Evolutionary conservation across 1,284 basidiomycete genomes (phyloP).

Genomic region (Xerocomus subilludens): DNA sequence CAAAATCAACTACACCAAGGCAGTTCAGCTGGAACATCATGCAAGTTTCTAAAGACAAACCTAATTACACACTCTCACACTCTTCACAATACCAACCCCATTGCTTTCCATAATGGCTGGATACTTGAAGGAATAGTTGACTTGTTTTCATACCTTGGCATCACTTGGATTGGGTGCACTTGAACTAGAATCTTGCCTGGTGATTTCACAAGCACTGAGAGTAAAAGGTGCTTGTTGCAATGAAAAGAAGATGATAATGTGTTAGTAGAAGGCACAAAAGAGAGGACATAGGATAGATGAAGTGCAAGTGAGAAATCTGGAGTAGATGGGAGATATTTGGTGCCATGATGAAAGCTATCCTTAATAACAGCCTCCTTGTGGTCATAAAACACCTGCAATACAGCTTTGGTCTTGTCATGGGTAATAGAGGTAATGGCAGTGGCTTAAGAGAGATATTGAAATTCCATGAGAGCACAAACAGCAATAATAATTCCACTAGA

Average conservation of each 20-base stretch:
- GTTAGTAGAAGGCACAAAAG: no score
- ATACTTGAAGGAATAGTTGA: conserved; percentile 52
- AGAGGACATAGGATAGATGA: no score
- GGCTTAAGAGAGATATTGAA: no score
- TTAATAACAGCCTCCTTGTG: no score
- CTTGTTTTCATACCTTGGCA: conserved; percentile 53
- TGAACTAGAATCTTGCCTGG: conserved; percentile 58
- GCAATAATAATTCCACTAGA: no score
- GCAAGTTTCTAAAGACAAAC: conserved; percentile 67
- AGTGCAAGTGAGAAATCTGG: no score
- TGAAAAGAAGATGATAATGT: conserved; percentile 50
- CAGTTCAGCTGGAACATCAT: conserved; percentile 66
- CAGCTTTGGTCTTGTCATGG: no score
- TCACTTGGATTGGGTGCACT: conserved; percentile 60
- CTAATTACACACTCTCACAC: conserved; percentile 64
- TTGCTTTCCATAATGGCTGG: conserved; percentile 68
- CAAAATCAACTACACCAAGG: conserved; percentile 56
- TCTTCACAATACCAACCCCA: conserved; percentile 66
- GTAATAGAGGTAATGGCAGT: no score
- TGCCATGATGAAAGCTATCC: no score
- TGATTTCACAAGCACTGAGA: conserved; percentile 49
- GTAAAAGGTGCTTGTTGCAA: conserved; percentile 48
- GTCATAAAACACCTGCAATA: no score
- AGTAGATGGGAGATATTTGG: no score
- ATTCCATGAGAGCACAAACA: no score